Evolutionary conservation across 2,329 filamentous ascomycete species (phyloP).

Genomic region (Alternaria sp.): DNA sequence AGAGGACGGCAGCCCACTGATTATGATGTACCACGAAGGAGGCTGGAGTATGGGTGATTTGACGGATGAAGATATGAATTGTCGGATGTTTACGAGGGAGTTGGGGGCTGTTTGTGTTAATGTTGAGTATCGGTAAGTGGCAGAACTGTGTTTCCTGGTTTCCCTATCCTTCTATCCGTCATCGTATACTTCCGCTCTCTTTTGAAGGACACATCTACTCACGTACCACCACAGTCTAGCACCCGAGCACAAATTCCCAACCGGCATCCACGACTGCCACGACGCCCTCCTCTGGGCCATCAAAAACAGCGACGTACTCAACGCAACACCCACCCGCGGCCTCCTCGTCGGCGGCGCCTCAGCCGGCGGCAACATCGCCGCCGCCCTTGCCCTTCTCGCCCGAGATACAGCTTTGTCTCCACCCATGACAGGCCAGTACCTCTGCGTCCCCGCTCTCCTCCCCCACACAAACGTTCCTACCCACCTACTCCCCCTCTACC

Average conservation of each 20-base stretch:
- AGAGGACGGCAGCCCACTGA: conserved; percentile 32
- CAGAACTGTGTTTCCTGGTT: not conserved
- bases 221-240: conserved; percentile 48
- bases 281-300: conserved; percentile 55
- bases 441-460: conserved; percentile 56
- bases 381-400: conserved; percentile 54
- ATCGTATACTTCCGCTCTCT: no score
- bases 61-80: conserved; percentile 52
- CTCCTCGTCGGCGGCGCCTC: conserved; percentile 61
- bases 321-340: conserved; percentile 53
- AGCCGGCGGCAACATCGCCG: conserved; percentile 61
- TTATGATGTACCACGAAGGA: conserved; percentile 53
- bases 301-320: conserved; percentile 36
- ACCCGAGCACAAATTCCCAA: conserved; percentile 59
- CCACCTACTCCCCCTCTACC: conserved; percentile 49
- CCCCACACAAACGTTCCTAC: conserved; percentile 50
- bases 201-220: not conserved
- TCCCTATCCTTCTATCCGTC: no score
- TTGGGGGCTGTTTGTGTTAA: conserved; percentile 54
- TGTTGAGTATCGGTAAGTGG: conserved; percentile 58
- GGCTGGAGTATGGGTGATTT: conserved; percentile 54
- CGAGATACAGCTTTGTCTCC: conserved; percentile 51
- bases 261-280: conserved; percentile 56
- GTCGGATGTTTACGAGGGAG: conserved; percentile 48
- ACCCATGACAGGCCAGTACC: conserved; percentile 55